Base-by-base conservation (phyloP, 805 yeast genomes). In the Starmerella cellae region DNA sequence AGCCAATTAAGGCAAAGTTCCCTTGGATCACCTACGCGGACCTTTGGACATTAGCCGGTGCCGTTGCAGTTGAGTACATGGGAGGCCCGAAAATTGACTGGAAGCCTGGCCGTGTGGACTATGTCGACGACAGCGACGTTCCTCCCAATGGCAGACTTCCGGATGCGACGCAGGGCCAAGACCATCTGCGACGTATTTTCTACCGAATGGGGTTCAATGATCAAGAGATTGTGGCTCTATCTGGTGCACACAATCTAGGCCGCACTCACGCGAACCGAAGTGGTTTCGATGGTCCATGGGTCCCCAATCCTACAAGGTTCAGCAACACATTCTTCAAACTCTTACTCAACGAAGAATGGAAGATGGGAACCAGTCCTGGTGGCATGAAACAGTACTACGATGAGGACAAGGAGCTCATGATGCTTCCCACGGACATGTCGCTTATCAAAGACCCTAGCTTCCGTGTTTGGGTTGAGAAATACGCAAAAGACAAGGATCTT, bases 241-340 rank as follows among this genome's bases (percentile, higher is more conserved):
- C 69, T 28, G 82, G 81, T 22, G 80, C 79, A 4, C 81, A 76
- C 60, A 68, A 72, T 22, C 57, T 76, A 31, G 82, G 82, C 22
- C 66, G 81, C 32, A 74, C 80, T 49, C 82, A 76, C 55, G 65
- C 70, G 46, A 59, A 69, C 49, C 73, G 76, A 47, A 73, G 84
- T 19, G 93, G 93, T 2, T 84, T 69, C 65, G 91, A 81, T 50
- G 94, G 94, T 13, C 85, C 88, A 47, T 83, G 94, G 94, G 87
- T 88, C 30, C 79, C 79, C 42, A 73, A 80, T 31, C 83, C 91
- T 42, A 81, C 79, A 24, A 61, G 67, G 49, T 79, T 84, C 59
- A 68, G 77, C 40, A 84, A 83, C 64, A 82, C 82, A 33, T 83
- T 81, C 60, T 83, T 63, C 63, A 73, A 65, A 60, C 67, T 70